Percentiles rank a stretch among this genome's conserved stretches.
Evolutionary conservation across 148 eudicot species (phyloP).

Genomic region (Gaultheria prostrata): DNA sequence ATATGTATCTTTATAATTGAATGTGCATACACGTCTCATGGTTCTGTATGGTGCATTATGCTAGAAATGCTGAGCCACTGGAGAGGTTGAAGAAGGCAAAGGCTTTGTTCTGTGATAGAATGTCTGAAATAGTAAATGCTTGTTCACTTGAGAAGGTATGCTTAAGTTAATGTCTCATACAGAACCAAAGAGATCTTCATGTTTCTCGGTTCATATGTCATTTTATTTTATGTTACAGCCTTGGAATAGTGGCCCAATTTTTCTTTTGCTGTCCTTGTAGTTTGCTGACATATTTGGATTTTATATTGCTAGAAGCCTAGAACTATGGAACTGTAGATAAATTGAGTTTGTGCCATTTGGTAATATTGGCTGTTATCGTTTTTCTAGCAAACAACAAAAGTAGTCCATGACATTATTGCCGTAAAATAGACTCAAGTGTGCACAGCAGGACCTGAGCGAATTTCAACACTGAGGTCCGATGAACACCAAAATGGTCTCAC

Average conservation of each 20-base stretch:
- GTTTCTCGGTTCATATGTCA: not conserved
- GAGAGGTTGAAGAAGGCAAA: conserved; percentile 74
- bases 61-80: conserved; percentile 88
- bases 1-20: no score
- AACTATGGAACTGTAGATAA: not conserved
- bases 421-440: not conserved
- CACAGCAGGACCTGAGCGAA: not conserved
- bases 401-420: not conserved
- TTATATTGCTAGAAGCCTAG: not conserved
- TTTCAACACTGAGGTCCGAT: not conserved
- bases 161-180: not conserved
- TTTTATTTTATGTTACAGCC: not conserved
- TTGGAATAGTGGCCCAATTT: not conserved
- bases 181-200: not conserved
- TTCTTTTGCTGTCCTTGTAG: not conserved
- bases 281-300: not conserved
- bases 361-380: not conserved
- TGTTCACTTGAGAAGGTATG: conserved; percentile 59
- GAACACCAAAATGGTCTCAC: not conserved
- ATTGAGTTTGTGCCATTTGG: not conserved
- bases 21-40: not conserved
- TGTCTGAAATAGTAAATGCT: conserved; percentile 36
- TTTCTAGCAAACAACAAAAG: not conserved
- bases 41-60: not conserved
- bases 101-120: conserved; percentile 56